Base-by-base conservation (phyloP, 768 basidiomycete species). In the Leccinum boreale region DNA sequence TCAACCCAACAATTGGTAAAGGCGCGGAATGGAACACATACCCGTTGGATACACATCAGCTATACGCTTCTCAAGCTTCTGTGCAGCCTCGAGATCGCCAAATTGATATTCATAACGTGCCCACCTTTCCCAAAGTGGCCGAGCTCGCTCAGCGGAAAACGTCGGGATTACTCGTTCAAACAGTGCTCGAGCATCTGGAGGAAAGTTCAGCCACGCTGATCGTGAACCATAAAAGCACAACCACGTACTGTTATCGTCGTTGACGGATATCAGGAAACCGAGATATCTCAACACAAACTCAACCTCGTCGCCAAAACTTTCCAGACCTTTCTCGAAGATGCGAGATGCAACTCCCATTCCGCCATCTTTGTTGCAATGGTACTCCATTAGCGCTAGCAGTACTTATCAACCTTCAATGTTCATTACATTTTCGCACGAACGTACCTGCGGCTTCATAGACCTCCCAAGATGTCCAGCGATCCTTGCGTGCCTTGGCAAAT, bases 101-200 rank as follows among this genome's bases (percentile, higher is more conserved):
- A 90, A 98, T 66, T 92, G 88, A 74, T 94, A 98, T 72, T 97
- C 93, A 74, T 96, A 96, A 55, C 89, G 81, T 4, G 94, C 87
- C 97, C 95, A 98, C 46, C 92, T 84, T 67, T 97, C 94, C 95
- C 95, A 99, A 17, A 98, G 79, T 0, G 90, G 87, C 35, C 90
- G 80, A 15, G 92, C 92, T 44, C 85, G 83, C 47, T 92, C 90
- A 8, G 90, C 76, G 11, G 87, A 74, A 70, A 97, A 93, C 4
- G 82, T 87, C 15, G 80, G 72, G 24, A 96, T 89, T 7, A 92
- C 87, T 26, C 91, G 85, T 69, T 99, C 96, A 68, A 99, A 99
- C 26, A 98, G 77, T 0, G 96, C 96, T 55, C 96, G 85, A 1
- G 96, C 97, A 75, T 99, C 97, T 99, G 59, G 7, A 24, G 10